phyloP scores from a whole-genome alignment of 2,329 filamentous ascomycete genomes.

The Aspergillus proliferans region DNA sequence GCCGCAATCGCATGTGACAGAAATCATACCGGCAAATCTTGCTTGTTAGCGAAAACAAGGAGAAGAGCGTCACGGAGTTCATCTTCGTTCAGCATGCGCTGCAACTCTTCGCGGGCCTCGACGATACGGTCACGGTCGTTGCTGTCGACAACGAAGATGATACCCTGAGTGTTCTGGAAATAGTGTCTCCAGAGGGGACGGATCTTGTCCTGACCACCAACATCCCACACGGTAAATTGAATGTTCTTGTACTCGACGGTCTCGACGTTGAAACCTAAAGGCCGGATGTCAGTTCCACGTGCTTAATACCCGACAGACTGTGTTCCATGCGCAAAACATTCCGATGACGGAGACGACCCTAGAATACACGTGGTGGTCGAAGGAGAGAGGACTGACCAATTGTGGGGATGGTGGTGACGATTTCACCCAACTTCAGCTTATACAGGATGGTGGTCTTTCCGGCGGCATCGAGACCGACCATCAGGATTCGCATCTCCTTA shows the following conservation, averaged over 20 bases:
- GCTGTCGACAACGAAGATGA: conserved; percentile 99
- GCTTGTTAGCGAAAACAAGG: conserved; percentile 99
- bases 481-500: conserved; percentile 99
- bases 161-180: conserved; percentile 99
- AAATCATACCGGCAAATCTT: conserved; percentile 83
- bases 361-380: neutral
- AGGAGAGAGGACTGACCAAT: conserved; percentile 61
- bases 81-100: conserved; percentile 97
- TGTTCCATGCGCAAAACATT: neutral
- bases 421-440: conserved; percentile 98
- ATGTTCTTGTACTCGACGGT: conserved; percentile 99
- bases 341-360: neutral
- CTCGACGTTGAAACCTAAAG: conserved; percentile 94
- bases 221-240: conserved; percentile 99
- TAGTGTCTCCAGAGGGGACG: conserved; percentile 99
- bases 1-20: neutral
- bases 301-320: neutral
- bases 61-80: conserved; percentile 96
- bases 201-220: conserved; percentile 99
- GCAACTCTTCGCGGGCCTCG: conserved; percentile 92
- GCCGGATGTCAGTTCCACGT: too few relatives aligned
- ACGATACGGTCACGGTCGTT: conserved; percentile 98
- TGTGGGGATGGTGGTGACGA: conserved; percentile 97
- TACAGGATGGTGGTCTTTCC: conserved; percentile 99
- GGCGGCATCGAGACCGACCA: conserved; percentile 98